Evolutionary conservation across 257 asterid species (phyloP).

Genomic region (Coffea eugenioides): DNA sequence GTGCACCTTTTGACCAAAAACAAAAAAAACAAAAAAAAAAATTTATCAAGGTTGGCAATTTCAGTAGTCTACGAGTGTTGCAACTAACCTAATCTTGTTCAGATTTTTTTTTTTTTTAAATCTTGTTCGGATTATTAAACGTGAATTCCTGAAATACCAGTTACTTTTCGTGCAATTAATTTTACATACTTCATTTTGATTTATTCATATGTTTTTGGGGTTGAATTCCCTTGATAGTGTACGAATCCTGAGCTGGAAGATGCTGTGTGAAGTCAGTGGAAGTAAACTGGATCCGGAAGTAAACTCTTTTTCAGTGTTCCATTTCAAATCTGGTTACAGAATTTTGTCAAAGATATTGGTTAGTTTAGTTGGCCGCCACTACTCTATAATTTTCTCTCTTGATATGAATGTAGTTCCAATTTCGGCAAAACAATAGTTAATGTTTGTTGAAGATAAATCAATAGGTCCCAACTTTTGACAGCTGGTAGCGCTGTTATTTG

Average conservation of each 20-base stretch:
- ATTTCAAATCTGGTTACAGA: no score
- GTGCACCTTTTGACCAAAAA: not conserved
- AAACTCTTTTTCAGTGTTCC: no score
- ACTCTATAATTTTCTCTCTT: no score
- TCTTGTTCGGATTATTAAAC: not conserved
- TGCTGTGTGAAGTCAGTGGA: slow-evolving; percentile 3
- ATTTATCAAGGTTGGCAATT: not conserved
- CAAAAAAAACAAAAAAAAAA: not conserved
- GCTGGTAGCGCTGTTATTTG: no score
- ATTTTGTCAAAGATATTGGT: no score
- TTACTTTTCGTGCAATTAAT: not conserved
- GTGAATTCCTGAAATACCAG: not conserved
- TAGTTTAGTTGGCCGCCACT: no score
- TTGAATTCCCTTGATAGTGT: not conserved
- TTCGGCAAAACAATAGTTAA: no score
- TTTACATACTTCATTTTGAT: not conserved
- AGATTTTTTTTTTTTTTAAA: no score
- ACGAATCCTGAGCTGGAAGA: not conserved
- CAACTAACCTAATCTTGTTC: slow-evolving; percentile 3
- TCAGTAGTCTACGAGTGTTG: slow-evolving; percentile 11
- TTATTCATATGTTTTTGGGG: not conserved
- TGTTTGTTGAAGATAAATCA: no score
- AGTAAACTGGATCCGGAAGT: no score
- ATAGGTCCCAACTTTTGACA: no score
- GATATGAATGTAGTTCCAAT: no score